Evolutionary conservation across 1,284 basidiomycete species (phyloP), one percentile per base, ranked within the genome.

Genomic region (Microbotryum intermedium): DNA sequence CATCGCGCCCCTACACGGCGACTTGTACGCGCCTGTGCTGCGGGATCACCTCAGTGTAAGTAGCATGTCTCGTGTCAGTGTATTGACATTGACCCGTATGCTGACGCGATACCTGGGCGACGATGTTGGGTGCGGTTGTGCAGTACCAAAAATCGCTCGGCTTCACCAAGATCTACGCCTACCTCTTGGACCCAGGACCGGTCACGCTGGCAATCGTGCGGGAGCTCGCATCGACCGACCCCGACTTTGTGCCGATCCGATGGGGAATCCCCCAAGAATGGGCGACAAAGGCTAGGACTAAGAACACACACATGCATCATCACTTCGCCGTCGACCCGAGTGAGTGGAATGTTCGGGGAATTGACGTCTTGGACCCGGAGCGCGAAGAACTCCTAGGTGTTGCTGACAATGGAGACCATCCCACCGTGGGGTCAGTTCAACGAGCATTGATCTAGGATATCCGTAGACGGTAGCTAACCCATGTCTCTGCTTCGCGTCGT

Each of bases 171-270:
- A 48, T 58, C 51, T 58, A 53, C 57, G 44, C 51, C 23, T 58
- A 58, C 45, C 45, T 58, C 30, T 45, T 58, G 50, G 51, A 58
- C 46, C 57, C 57, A 4, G 57, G 57, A 49, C 57, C 57, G 21
- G 43, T 48, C 18, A 58, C 57, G 46, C 34, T 53, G 26, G 43
- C 23, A 23, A 30, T 58, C 51, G 20, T 58, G 7, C 51, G 51
- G 11, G 57, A 58, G 43, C 28, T 58, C n/a, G 45, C 39, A 25
- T 23, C 26, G 25, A 34, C 44, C 25, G 57, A 58, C 20, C 26
- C 39, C 9, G 42, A 42, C 20, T 52, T 58, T 46, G 21, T 42
- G 8, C 50, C 57, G 26, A 30, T 58, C 23, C 42, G 57, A 13
- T 58, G 57, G 57, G 46, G 29, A 2, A 30, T 58, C 6, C 57